Percentiles rank a stretch among this genome's conserved stretches.
Evolutionary conservation across 2,329 filamentous ascomycete genomes (phyloP).

Genomic region (Fusarium brevicatenulatum): DNA sequence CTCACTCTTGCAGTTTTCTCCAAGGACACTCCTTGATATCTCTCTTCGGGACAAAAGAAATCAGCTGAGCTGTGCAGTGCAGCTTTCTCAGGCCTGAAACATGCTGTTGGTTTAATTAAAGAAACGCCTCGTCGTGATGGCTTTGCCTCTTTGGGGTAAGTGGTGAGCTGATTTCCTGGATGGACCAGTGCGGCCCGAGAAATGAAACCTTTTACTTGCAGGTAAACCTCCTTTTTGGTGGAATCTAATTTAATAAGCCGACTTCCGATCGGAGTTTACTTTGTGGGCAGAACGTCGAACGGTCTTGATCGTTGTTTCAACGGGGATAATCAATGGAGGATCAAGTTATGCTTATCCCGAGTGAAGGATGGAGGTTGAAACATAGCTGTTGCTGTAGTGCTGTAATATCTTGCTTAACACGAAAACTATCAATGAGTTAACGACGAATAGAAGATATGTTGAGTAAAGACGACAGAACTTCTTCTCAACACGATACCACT

Average conservation of each 20-base stretch:
- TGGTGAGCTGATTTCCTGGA: slow-evolving; percentile 3
- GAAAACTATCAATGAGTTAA: neutral
- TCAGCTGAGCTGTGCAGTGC: neutral
- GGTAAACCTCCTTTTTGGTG: slow-evolving; percentile 2
- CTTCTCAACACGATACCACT: neutral
- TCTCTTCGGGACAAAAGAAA: neutral
- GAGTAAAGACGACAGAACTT: neutral
- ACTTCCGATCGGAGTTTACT: neutral
- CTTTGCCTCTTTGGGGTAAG: slow-evolving; percentile 1
- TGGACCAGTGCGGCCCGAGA: slow-evolving; percentile 17
- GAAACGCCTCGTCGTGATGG: slow-evolving; percentile 11
- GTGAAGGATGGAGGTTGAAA: neutral
- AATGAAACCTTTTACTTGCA: slow-evolving; percentile 18
- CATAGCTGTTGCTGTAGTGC: neutral
- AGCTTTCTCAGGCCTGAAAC: slow-evolving; percentile 20
- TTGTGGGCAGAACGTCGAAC: neutral
- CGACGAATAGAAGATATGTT: neutral
- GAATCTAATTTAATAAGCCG: neutral
- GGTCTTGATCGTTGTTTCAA: neutral
- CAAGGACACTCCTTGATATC: slow-evolving; percentile 6
- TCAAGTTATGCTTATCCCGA: neutral
- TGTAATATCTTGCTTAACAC: neutral
- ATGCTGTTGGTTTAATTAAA: slow-evolving; percentile 20
- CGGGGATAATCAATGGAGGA: neutral
- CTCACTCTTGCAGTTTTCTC: neutral